These are phyloP conservation scores for Sclerotiophoma versabilis DNA, from an alignment of 2,329 filamentous ascomycete genomes.

Conservation along the genomic window DNA sequence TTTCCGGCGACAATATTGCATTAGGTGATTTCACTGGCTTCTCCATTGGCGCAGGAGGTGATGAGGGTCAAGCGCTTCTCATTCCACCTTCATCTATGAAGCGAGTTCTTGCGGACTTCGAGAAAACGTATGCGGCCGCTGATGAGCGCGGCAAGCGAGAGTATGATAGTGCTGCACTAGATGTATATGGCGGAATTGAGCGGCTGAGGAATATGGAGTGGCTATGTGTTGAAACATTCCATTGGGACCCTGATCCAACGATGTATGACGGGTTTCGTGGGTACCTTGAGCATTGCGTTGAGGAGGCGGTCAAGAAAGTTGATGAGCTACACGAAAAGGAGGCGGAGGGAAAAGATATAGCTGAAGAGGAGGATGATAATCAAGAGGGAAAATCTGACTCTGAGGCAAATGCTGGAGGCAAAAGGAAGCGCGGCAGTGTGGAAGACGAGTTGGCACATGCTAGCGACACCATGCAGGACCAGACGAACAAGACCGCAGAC, in stretches of 20 bases:
- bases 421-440: background rate
- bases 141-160: background rate
- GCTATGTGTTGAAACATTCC: constrained; percentile 8
- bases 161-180: constrained; percentile 10
- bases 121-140: constrained; percentile 7
- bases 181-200: constrained; percentile 9
- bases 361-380: background rate
- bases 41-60: too few species aligned
- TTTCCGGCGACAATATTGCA: too few species aligned
- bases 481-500: too few species aligned
- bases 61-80: too few species aligned
- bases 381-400: background rate
- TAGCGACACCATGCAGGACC: too few species aligned
- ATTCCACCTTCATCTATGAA: too few species aligned
- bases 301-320: background rate
- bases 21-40: too few species aligned
- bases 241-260: background rate
- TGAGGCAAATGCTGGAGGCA: too few species aligned
- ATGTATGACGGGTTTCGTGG: background rate
- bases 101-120: background rate
- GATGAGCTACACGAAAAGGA: background rate
- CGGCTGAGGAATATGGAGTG: constrained; percentile 11
- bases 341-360: background rate
- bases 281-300: background rate
- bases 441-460: too few species aligned